Evolutionary conservation across 495 filamentous ascomycete species (phyloP), one percentile per base, ranked within the genome.

Genomic region (Lasiosphaeris hirsuta): DNA sequence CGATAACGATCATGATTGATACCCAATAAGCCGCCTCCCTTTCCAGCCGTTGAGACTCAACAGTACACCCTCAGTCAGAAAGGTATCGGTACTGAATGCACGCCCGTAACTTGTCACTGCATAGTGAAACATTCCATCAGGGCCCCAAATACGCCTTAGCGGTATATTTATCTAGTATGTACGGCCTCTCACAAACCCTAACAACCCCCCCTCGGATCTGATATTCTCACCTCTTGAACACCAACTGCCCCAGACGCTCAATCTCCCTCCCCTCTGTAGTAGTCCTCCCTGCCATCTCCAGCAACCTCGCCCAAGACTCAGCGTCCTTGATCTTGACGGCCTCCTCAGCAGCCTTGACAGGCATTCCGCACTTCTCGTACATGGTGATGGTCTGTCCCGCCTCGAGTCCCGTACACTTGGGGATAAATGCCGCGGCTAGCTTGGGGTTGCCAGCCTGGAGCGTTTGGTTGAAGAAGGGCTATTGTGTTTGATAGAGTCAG

Each of bases 361-460:
- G 79, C 84, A 95, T 84, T 19, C 92, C 92, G 69, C 95, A 97
- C 73, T 96, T 96, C 61, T 95, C 83, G 83, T 90, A 97, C 94
- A 97, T 96, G 65, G 90, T 86, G 51, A 96, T 84, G 35, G 86
- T 77, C 55, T 91, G 88, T 3, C 76, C 77, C 3, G 69, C 65
- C 47, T 82, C 79, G 9, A 81, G 75, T 17, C 80, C 75, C 7
- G 71, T 73, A 73, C 92, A 96, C 73, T 97, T 98, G 9, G 90
- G 87, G 46, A 97, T 84, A 68, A 96, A 98, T 5, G 80, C 59
- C 2, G 86, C 82, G 7, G 95, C 95, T 4, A 96, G 77, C 53
- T 91, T 89, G 18, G 90, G 86, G 68, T 98, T 97, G 49, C 95
- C 93, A 6, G 94, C 95, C 39, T 85, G 85, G 6, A 97, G 72